A percentile compares a stretch with the other conserved stretches of the same genome.
Conservation (phyloP, 139 green algal genomes). For the Micromonas commoda region DNA sequence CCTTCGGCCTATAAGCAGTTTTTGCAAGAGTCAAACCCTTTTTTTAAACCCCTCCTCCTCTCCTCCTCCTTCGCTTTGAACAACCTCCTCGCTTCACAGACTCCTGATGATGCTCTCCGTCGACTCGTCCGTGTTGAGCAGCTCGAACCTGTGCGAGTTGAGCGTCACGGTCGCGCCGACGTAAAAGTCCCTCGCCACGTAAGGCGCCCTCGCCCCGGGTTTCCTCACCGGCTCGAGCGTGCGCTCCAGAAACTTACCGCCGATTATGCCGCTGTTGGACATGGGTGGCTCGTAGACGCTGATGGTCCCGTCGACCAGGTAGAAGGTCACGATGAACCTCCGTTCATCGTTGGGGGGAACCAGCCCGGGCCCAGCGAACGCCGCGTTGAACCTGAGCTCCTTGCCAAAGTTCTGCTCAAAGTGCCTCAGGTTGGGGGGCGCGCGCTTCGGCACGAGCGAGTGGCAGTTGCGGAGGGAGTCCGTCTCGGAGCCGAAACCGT, state of each 20-base stretch:
- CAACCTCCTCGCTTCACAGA: not conserved
- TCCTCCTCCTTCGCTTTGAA: not conserved
- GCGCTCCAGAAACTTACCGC: constrained; percentile 32
- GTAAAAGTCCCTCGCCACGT: constrained; percentile 17
- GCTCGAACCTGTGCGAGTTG: constrained; percentile 16
- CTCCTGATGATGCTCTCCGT: constrained; percentile 1
- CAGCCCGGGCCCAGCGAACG: not conserved
- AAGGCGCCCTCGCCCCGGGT: not conserved
- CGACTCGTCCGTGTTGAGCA: constrained; percentile 20
- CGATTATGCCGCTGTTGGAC: constrained; percentile 20
- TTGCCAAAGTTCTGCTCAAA: constrained; percentile 21
- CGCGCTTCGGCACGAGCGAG: constrained; percentile 30
- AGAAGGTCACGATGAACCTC: constrained; percentile 28
- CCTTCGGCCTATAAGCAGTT: no score
- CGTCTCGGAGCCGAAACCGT: constrained; percentile 22
- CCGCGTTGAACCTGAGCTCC: constrained; percentile 15
- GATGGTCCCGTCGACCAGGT: constrained; percentile 30
- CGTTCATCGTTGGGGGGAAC: not conserved
- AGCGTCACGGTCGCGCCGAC: constrained; percentile 18
- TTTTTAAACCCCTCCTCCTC: not conserved
- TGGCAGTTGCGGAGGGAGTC: constrained; percentile 33
- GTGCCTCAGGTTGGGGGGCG: constrained; percentile 21
- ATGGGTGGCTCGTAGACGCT: constrained; percentile 29
- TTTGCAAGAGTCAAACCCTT: no score
- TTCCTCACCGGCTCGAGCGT: constrained; percentile 17